Evolutionary conservation across 2,329 filamentous ascomycete genomes (phyloP), one percentile per base, ranked within the genome.

Genomic region (Penicillium janthinellum): DNA sequence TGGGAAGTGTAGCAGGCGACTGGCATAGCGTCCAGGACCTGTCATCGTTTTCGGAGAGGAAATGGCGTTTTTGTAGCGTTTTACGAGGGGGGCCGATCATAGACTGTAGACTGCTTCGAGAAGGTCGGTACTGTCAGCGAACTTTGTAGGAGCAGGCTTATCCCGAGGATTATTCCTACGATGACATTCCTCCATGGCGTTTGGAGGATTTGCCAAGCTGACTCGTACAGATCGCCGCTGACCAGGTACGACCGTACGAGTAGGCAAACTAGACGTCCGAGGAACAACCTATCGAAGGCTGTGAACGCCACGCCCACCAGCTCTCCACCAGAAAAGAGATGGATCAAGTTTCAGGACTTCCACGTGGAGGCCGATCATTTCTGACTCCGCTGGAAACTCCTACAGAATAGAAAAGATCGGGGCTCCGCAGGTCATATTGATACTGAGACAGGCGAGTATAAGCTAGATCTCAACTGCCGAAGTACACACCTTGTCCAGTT

Each of bases 281-380:
- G 44, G 44, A 47, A 25, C 31, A 31, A 15, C 17, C 44, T 31
- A 47, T 47, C 25, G 15, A 47, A 15, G 44, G 44, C 44, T 47
- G 44, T 47, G 44, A 47, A 47, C 31, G 47, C 47, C 47, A 49
- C n/a, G 47, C n/a, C 31, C 47, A 35, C 31, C 47, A 14, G 7
- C 42, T 28, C 45, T 48, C 45, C 45, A 20, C 45, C 8, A 15
- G 4, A 25, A 35, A 4, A 34, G 47, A 4, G 17, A 49, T 25
- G 44, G 31, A 35, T 14, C n/a, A 20, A 34, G 54, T 56, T 56
- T 56, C 54, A 56, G 44, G 45, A 41, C 54, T 31, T 31, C 54
- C 54, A 56, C 54, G 54, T 56, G 54, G 45, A 44, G 54, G 37
- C 37, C 45, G 54, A 56, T 56, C 54, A 50, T 37, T 42, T 6